Conservation (phyloP, 306 rosid genomes). For the Cicer cuneatum region DNA sequence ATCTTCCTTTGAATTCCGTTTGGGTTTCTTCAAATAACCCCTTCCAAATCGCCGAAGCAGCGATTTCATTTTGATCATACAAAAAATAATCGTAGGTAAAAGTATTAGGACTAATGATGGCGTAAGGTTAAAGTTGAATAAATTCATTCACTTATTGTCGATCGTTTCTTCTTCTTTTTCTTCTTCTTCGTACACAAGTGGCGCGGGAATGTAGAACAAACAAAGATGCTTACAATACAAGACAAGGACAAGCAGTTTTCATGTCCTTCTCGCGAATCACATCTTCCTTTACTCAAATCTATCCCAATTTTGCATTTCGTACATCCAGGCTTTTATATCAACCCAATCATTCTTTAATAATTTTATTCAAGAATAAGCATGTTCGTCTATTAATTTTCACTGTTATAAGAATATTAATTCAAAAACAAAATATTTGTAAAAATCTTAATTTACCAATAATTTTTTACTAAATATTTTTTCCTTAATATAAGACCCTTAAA, state of each 20-base stretch:
- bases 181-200: background rate
- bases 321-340: background rate
- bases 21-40: background rate
- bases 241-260: background rate
- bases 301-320: background rate
- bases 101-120: background rate
- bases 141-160: conserved; percentile 20
- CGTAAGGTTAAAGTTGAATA: conserved; percentile 16
- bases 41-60: background rate
- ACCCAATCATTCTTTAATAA: background rate
- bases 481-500: no score
- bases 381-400: no score
- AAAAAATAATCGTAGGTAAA: background rate
- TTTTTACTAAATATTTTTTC: no score
- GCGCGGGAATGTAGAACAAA: background rate
- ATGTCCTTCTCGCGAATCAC: background rate
- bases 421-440: no score
- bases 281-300: background rate
- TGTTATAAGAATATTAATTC: no score
- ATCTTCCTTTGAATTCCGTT: background rate
- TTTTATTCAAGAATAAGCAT: no score
- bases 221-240: background rate
- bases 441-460: no score
- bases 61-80: background rate
- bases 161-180: conserved; percentile 3